Evolutionary conservation across 805 yeast genomes (phyloP), one percentile per base, ranked within the genome.

Genomic region (Yarrowia bubula): DNA sequence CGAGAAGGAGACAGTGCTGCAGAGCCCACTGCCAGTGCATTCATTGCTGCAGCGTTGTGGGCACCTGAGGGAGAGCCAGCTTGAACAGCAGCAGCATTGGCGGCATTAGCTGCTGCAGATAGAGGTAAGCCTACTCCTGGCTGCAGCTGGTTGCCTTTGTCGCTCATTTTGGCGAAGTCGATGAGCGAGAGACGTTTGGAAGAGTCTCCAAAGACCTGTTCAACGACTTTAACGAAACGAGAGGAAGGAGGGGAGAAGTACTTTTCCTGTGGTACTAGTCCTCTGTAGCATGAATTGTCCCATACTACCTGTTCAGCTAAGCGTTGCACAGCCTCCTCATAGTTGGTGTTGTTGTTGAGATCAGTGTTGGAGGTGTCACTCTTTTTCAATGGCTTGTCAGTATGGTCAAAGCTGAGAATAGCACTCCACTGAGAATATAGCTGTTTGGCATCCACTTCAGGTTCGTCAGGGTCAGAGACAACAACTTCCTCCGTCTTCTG

Each of bases 241-340:
- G 28, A 37, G 1, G 47, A 39, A 0, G 61, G 61, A 0, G 61
- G 61, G 11, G 47, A 31, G 17, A n/a, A 55, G 47, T 55, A 41
- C 8, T 11, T 39, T 11, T 55, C 38, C 31, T 31, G 61, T 0
- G 47, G 38, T 4, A 55, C 38, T 10, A 55, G 13, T 6, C 33
- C 61, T 22, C 2, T 28, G 47, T 55, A 55, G 39, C 38, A 41
- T 5, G 47, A 22, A 13, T 55, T 39, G 14, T 55, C 61, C 64
- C 64, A 58, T 1, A 58, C 64, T 14, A 58, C 42, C 43, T 58
- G 64, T 4, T 58, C 64, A 0, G 64, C 64, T 35, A 58, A 68
- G 8, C 68, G 51, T 8, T 66, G 66, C 0, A 55, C 61, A 1
- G 61, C 61, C 7, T 55, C 47, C 9, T 55, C 61, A 28, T 55